These are phyloP conservation scores for Fusarium scirpi DNA, from an alignment of 2,329 filamentous ascomycete genomes.

Conservation along the genomic window DNA sequence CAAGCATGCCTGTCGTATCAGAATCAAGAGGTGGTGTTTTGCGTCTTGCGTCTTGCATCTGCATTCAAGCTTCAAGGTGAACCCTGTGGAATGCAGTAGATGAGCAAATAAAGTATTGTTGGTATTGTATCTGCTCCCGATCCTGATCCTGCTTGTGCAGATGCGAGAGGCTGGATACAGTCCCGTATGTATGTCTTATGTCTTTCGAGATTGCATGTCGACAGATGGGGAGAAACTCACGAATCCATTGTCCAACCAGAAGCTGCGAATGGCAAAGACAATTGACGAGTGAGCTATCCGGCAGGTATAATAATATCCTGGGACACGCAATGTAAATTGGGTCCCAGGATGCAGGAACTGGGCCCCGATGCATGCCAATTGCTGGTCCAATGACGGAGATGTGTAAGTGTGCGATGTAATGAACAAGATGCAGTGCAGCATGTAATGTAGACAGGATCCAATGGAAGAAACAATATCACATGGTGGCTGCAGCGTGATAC, in stretches of 20 bases:
- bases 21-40: conserved; percentile 31
- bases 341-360: conserved; percentile 47
- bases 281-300: conserved; percentile 41
- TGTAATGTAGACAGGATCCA: conserved; percentile 2
- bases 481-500: conserved; percentile 21
- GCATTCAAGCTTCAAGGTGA: conserved; percentile 31
- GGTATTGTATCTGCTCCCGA: background rate
- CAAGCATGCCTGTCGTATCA: conserved; percentile 27
- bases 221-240: conserved; percentile 42
- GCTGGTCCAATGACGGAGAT: conserved; percentile 30
- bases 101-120: conserved; percentile 21
- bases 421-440: conserved; percentile 32
- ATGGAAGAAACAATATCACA: conserved; percentile 38
- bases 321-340: conserved; percentile 19
- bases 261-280: conserved; percentile 12
- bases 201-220: conserved; percentile 36
- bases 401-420: conserved; percentile 16
- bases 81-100: conserved; percentile 39
- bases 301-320: conserved; percentile 40
- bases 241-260: conserved; percentile 48
- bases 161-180: conserved; percentile 39
- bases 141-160: conserved; percentile 13
- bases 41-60: conserved; percentile 25
- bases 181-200: conserved; percentile 29
- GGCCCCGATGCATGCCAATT: conserved; percentile 26